A percentile compares a stretch with the other conserved stretches of the same genome.
Evolutionary conservation across 164 flowering plant species (phyloP).

Genomic region (Piper longum): DNA sequence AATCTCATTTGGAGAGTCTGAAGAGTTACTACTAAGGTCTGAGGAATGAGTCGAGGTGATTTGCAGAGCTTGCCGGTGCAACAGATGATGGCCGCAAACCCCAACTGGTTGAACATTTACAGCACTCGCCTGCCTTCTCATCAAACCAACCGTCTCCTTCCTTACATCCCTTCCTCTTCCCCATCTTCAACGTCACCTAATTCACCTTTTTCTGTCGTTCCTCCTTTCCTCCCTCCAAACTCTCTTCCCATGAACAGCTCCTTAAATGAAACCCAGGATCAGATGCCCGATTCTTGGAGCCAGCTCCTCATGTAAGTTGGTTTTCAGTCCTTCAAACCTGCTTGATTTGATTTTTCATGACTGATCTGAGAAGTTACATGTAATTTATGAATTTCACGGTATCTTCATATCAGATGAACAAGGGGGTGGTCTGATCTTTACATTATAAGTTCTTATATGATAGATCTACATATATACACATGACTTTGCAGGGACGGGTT

Average conservation of each 20-base stretch:
- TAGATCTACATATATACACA: neutral
- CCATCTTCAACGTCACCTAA: slow-evolving; percentile 12
- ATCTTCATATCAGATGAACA: neutral
- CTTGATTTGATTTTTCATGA: too few species aligned
- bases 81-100: slow-evolving; percentile 5
- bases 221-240: slow-evolving; percentile 3
- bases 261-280: slow-evolving; percentile 17
- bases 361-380: neutral
- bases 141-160: slow-evolving; percentile 16
- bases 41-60: neutral
- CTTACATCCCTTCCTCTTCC: slow-evolving; percentile 10
- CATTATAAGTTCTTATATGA: neutral
- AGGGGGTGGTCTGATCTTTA: neutral
- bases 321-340: neutral
- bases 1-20: neutral
- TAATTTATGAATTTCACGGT: neutral
- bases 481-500: slow-evolving; percentile 39
- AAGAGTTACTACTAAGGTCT: neutral
- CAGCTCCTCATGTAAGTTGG: slow-evolving; percentile 47
- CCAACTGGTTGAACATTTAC: slow-evolving; percentile 26
- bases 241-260: slow-evolving; percentile 4
- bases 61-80: neutral
- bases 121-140: slow-evolving; percentile 27
- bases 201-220: slow-evolving; percentile 10
- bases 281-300: slow-evolving; percentile 71